Evolutionary conservation across 257 asterid species (phyloP).

Genomic region (Scutellaria barbata): DNA sequence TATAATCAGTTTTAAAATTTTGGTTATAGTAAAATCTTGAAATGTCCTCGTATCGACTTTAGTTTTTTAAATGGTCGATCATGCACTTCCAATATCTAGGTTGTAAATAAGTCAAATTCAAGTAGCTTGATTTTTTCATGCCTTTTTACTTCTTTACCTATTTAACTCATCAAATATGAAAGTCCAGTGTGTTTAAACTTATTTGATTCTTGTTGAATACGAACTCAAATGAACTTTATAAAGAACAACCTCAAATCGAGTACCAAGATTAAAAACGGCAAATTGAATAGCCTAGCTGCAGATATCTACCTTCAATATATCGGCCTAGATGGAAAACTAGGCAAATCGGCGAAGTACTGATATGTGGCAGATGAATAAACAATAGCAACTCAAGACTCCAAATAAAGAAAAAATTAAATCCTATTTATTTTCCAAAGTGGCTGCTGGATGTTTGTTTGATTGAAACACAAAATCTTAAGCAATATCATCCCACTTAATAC

Average conservation of each 20-base stretch:
- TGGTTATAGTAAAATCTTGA: not conserved
- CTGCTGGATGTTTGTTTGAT: conserved; percentile 14
- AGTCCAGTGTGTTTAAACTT: too few relatives aligned
- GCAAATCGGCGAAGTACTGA: not conserved
- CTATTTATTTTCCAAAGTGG: conserved; percentile 6
- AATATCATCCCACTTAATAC: conserved; percentile 25
- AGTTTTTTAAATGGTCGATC: too few relatives aligned
- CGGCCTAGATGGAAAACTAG: not conserved
- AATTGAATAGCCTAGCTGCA: too few relatives aligned
- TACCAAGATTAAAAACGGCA: too few relatives aligned
- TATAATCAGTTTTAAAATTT: not conserved
- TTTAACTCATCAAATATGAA: too few relatives aligned
- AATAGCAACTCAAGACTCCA: not conserved
- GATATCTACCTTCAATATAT: not conserved
- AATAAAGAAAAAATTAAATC: not conserved
- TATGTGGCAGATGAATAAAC: not conserved
- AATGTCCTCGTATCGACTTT: too few relatives aligned
- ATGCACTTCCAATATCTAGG: too few relatives aligned
- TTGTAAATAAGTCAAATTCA: not conserved
- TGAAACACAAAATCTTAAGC: conserved; percentile 13
- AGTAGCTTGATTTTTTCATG: not conserved
- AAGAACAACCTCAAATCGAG: too few relatives aligned
- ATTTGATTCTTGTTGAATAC: too few relatives aligned
- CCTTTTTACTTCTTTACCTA: too few relatives aligned
- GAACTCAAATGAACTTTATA: not conserved